Evolutionary conservation across 1,284 basidiomycete species (phyloP), one percentile per base, ranked within the genome.

Genomic region (Cystobasidium pallidum): DNA sequence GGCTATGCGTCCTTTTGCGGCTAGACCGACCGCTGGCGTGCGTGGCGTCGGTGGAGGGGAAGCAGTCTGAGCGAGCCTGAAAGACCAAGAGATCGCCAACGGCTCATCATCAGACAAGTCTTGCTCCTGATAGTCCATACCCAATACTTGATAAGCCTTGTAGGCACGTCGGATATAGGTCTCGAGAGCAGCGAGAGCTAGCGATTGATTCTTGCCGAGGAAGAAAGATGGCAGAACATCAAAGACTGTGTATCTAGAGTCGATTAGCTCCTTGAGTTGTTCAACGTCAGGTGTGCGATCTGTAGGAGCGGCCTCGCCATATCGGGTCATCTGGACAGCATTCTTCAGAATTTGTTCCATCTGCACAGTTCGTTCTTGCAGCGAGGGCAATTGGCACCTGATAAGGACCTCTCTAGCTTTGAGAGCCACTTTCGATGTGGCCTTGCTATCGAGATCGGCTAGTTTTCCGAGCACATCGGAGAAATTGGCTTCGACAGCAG

Each of bases 351-450:
- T 91, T 34, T 88, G 85, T 84, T 97, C 94, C 90, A 99, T 95
- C 83, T 99, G 96, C 30, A 87, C 84, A 66, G 89, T 84, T 75
- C 96, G 91, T 81, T 99, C 96, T 79, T 95, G 92, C 80, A 94
- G 94, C 43, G 93, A 96, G 17, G 96, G 96, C 87, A 99, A 90
- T 81, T 95, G 92, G 65, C 92, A 92, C 39, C 91, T 86, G 78
- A 99, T 97, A 74, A 97, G 86, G 11, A 98, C 96, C 83, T 99
- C 96, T 65, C 96, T 91, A 59, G 96, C 95, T 83, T 97, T 99
- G 78, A 99, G 84, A 2, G 94, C 88, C 64, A 96, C 94, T 77
- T 89, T 86, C 52, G 88, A 90, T 13, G 93, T 94, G 7, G 91
- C 91, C 89, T 90, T 91, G 64, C 91, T 88, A 81, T 96, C 94